A percentile compares a stretch with the other conserved stretches of the same genome.
These are phyloP conservation scores for Dioscorea dumetorum DNA, from an alignment of 106 monocot species.

Conservation along the genomic window DNA sequence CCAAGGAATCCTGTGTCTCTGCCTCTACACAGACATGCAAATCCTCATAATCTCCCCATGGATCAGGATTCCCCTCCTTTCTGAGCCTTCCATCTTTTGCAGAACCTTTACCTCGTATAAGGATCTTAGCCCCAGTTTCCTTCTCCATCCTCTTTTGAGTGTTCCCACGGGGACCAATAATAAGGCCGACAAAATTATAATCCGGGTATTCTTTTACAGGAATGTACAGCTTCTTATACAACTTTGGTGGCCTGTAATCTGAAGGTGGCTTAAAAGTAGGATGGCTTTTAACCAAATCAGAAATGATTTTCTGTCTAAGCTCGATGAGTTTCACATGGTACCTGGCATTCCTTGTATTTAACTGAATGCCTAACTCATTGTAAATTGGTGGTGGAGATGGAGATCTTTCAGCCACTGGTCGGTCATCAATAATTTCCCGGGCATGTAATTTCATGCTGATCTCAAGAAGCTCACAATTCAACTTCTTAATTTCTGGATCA, in stretches of 20 bases:
- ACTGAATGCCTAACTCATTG: constrained; percentile 11
- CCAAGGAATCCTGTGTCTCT: constrained; percentile 39
- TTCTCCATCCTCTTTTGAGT: constrained; percentile 57
- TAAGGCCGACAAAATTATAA: constrained; percentile 66
- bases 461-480: constrained; percentile 20
- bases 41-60: constrained; percentile 30
- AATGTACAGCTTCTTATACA: constrained; percentile 55
- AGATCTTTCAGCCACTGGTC: constrained; percentile 14
- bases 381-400: constrained; percentile 20
- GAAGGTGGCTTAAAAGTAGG: constrained; percentile 21
- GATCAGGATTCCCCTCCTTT: constrained; percentile 5
- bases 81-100: not conserved
- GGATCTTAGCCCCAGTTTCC: constrained; percentile 52
- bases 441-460: constrained; percentile 16
- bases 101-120: constrained; percentile 49
- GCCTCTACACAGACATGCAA: constrained; percentile 59
- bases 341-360: constrained; percentile 9
- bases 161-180: constrained; percentile 61
- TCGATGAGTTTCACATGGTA: constrained; percentile 7
- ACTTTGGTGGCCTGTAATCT: constrained; percentile 13
- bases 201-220: constrained; percentile 51
- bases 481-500: constrained; percentile 14
- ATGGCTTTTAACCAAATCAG: constrained; percentile 20
- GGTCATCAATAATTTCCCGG: constrained; percentile 15
- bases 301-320: constrained; percentile 25